These are phyloP conservation scores for Sordariomycetes sp. DNA, from an alignment of 2,329 filamentous ascomycete genomes.

Conservation along the genomic window DNA sequence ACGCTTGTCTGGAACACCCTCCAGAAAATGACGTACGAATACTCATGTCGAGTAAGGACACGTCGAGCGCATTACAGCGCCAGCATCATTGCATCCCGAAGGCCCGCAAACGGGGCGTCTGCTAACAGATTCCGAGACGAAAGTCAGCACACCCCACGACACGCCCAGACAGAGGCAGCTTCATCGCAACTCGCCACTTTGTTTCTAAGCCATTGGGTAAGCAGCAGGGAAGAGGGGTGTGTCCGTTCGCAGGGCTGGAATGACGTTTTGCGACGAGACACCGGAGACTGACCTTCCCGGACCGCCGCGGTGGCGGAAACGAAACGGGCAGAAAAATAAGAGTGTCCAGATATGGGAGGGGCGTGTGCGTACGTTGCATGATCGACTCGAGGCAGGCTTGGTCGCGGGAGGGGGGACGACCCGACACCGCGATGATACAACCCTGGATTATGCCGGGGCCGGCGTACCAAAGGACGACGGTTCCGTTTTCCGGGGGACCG, in stretches of 20 bases:
- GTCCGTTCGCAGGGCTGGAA: background rate
- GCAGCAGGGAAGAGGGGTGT: background rate
- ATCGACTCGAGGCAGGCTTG: constrained; percentile 1
- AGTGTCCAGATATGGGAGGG: background rate
- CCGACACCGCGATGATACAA: constrained; percentile 3
- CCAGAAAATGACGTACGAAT: too few relatives aligned
- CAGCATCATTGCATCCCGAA: too few relatives aligned
- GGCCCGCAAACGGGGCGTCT: background rate
- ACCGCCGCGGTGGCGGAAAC: background rate
- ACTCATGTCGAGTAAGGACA: too few relatives aligned
- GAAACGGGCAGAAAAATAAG: background rate
- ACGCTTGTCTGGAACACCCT: too few relatives aligned
- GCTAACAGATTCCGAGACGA: background rate
- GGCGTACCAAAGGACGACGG: background rate
- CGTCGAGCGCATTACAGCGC: too few relatives aligned
- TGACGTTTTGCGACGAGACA: background rate
- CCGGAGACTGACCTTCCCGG: background rate
- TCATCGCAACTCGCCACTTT: background rate
- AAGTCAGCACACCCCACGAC: background rate
- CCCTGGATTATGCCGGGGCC: constrained; percentile 1
- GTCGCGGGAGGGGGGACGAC: background rate
- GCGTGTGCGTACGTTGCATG: constrained; percentile 2
- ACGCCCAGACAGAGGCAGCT: background rate
- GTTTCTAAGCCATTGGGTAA: background rate
- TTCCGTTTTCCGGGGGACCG: background rate